A percentile compares a stretch with the other conserved stretches of the same genome.
Conservation (phyloP, 192 early-diverging fungal species). For the Backusella liffmaniae region DNA sequence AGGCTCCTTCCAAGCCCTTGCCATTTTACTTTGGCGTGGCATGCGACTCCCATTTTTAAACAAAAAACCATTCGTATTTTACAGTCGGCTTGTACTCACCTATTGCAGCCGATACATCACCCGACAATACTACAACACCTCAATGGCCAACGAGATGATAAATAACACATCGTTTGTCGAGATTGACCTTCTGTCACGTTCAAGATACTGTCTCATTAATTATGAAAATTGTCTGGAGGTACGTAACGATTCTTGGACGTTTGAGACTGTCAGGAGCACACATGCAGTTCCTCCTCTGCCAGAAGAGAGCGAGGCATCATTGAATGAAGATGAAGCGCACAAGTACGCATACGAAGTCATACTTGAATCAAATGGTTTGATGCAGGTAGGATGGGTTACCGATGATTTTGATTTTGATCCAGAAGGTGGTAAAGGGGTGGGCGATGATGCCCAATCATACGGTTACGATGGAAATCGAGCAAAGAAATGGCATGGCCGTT, state of each 20-base stretch:
- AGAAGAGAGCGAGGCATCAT: not conserved
- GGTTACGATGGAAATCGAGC: slow-evolving; percentile 59
- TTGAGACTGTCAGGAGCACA: slow-evolving; percentile 27
- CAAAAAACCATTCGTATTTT: slow-evolving; percentile 15
- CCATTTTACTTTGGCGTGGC: slow-evolving; percentile 3
- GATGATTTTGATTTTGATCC: slow-evolving; percentile 49
- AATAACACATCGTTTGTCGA: not conserved
- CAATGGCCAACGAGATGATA: not conserved
- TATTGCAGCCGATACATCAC: slow-evolving; percentile 8
- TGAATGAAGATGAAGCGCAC: not conserved
- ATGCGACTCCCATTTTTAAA: slow-evolving; percentile 8
- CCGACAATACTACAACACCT: not conserved
- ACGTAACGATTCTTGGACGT: slow-evolving; percentile 36
- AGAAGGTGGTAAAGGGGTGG: slow-evolving; percentile 68
- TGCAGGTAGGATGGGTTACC: slow-evolving; percentile 68
- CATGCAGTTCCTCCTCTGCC: slow-evolving; percentile 11
- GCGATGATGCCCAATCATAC: slow-evolving; percentile 65
- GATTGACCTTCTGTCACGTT: slow-evolving; percentile 9
- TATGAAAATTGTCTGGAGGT: slow-evolving; percentile 19
- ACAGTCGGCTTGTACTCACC: slow-evolving; percentile 13
- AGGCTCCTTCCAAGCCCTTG: not conserved
- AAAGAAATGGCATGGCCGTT: slow-evolving; percentile 66
- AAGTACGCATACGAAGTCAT: slow-evolving; percentile 49
- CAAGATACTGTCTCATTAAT: slow-evolving; percentile 25
- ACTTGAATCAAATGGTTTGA: slow-evolving; percentile 54